Evolutionary conservation across 345 rosid genomes (phyloP).

Genomic region (Populus tremula): DNA sequence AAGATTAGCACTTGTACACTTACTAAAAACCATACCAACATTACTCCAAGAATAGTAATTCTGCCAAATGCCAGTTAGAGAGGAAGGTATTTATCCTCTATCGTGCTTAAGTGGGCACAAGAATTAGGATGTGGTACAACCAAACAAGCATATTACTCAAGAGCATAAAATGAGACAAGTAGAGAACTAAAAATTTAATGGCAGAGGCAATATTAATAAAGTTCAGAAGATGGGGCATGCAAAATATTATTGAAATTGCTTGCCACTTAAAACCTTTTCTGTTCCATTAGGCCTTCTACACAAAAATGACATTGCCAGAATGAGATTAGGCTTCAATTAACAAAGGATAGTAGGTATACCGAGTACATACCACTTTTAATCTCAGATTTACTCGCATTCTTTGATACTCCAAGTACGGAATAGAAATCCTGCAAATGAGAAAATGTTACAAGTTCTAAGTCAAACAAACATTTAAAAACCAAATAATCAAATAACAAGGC

Average conservation of each 20-base stretch:
- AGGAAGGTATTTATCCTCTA: not conserved
- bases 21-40: not conserved
- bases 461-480: not conserved
- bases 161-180: not conserved
- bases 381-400: conserved; percentile 84
- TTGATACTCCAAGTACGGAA: conserved; percentile 90
- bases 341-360: not conserved
- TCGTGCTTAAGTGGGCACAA: not conserved
- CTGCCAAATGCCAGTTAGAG: not conserved
- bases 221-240: not conserved
- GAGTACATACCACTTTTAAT: conserved; percentile 78
- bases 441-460: not conserved
- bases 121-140: not conserved
- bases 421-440: conserved; percentile 69
- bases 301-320: not conserved
- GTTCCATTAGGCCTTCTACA: not conserved
- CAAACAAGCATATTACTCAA: not conserved
- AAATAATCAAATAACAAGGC: not conserved
- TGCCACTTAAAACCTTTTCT: not conserved
- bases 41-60: not conserved
- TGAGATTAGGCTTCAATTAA: not conserved
- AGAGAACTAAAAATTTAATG: not conserved
- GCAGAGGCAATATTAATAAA: not conserved
- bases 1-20: not conserved
- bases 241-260: not conserved